phyloP scores from a whole-genome alignment of 768 basidiomycete species.

The Pilatotrama ljubarskyi region DNA sequence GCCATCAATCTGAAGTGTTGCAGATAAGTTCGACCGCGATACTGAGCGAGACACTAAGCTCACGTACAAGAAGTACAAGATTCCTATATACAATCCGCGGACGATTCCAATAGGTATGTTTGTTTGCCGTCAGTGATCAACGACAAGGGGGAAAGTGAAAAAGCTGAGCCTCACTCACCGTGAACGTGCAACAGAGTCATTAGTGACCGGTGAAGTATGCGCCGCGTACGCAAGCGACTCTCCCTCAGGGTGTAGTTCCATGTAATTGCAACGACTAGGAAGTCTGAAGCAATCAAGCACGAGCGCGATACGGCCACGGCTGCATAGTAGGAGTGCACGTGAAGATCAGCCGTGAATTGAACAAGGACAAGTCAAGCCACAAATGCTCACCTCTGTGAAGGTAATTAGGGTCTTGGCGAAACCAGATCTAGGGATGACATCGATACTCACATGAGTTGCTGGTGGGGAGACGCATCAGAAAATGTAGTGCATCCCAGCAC shows the following conservation, averaged over 20 bases:
- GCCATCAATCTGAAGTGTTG: background rate
- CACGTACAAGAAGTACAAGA: background rate
- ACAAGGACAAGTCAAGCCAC: too few species aligned
- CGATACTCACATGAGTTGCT: background rate
- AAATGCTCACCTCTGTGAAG: too few species aligned
- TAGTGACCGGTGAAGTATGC: background rate
- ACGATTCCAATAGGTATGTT: too few species aligned
- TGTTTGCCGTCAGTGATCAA: too few species aligned
- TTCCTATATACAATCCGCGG: too few species aligned
- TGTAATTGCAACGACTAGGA: background rate
- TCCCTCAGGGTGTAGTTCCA: background rate
- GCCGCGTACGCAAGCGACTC: background rate
- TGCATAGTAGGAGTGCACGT: too few species aligned
- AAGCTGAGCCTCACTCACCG: background rate
- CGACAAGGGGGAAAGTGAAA: too few species aligned
- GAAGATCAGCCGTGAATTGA: too few species aligned
- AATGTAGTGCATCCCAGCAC: background rate
- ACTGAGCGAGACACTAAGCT: background rate
- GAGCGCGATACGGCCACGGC: background rate
- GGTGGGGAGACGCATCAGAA: background rate
- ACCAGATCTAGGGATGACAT: too few species aligned
- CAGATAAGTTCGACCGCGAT: background rate
- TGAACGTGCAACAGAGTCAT: background rate
- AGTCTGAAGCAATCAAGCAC: background rate
- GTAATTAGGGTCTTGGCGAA: too few species aligned